Evolutionary conservation across 495 filamentous ascomycete genomes (phyloP), one percentile per base, ranked within the genome.

Genomic region (Aspergillus bridgeri): DNA sequence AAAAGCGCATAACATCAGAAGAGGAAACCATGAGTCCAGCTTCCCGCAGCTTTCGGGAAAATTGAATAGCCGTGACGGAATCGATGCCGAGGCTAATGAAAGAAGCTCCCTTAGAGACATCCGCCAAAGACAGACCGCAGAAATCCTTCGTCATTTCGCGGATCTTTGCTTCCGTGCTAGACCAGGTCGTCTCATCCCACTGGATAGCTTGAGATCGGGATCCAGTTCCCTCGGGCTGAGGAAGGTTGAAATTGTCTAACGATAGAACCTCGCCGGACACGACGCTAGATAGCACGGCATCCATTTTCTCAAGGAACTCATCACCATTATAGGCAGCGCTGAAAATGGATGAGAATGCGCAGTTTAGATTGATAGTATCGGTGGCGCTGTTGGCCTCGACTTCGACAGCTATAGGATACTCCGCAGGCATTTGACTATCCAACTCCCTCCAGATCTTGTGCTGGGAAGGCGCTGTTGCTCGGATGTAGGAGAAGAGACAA

Each of bases 401-500:
- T 49, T 75, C 72, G 4, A 75, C 58, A 7, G 70, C 69, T 8
- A 73, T 53, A 6, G 69, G 70, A 48, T 73, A 75, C 13, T 71
- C 68, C 18, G 61, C 68, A 3, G 69, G 61, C 66, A 75, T 71
- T 5, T 66, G 63, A 21, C 63, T 68, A 19, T 73, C 70, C 5
- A 71, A 21, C 42, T 71, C 65, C 9, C 27, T 42, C 72, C 72
- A 75, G 5, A 75, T 50, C 6, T 48, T 24, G 6, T 66, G 56
- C 9, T 51, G 53, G 3, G 54, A 19, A 7, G 64, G 23, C 20
- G 59, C n/a, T 0, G 51, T 43, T 11, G 64, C 49, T 17, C 63
- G 64, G 9, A 64, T 62, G 47, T 64, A 73, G 1, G 72, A 70
- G 61, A 79, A 75, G 0, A 80, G 69, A 27, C 69, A 71, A 33